Evolutionary conservation across 345 rosid species (phyloP), one percentile per base, ranked within the genome.

Genomic region (Schrenkiella parvula): DNA sequence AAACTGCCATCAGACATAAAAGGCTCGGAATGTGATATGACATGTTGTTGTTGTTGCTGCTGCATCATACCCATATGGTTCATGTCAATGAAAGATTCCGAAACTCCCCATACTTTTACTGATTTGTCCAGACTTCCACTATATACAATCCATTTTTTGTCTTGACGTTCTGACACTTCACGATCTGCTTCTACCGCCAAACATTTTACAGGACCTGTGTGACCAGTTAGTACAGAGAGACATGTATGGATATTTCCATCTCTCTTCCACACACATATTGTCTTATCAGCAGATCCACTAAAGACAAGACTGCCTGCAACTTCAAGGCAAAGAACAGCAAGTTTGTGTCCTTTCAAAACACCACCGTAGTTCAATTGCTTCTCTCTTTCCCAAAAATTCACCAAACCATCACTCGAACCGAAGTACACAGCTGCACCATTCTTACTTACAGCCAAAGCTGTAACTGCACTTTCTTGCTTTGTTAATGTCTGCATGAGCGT

Each of bases 231-330:
- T 46, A 89, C 92, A 9, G 97, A 93, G 7, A 91, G 81, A 57
- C 96, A 87, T 23, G 95, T 85, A 81, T 93, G 97, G 44, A 84
- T 77, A 48, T 61, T 64, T 5, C 82, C 92, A 18, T 89, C 97
- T 79, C 85, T 84, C 64, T 89, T 79, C 98, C 98, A 91, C 59
- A 89, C 92, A 58, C 98, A 89, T 68, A 93, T 91, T 34, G 95
- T 93, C 81, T 91, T 93, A 79, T 93, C 98, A 12, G 98, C 98
- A 8, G 97, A 93, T 8, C 97, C 98, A 54, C 92, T 93, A 66
- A 93, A 87, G 66, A 91, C 82, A 77, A 91, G 75, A 64, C 76
- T 86, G 48, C 95, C 96, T 9, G 91, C 87, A 4, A 92, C 83
- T 19, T 79, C 82, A 2, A 93, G 84, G 70, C 98, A 91, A 21